Conservation (phyloP, 352 stramenopile species). For the Pythium plurisporium region DNA sequence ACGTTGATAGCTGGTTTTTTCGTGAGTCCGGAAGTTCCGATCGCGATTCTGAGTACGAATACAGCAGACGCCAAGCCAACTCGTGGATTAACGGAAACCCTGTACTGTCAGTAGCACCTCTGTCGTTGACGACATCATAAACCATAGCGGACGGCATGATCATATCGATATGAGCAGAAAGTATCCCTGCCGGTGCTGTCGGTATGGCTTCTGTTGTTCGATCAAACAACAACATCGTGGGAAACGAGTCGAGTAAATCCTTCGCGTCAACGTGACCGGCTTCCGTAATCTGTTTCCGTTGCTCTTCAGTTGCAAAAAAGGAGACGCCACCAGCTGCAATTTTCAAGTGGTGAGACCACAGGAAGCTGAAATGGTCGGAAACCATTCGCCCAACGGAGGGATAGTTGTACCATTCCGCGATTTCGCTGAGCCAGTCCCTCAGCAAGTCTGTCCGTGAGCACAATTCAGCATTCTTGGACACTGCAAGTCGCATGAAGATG, state of each 20-base stretch:
- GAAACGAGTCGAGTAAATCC: constrained; percentile 14
- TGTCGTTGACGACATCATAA: constrained; percentile 12
- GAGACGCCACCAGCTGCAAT: constrained; percentile 1
- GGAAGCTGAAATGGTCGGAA: constrained; percentile 57
- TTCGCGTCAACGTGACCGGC: constrained; percentile 4
- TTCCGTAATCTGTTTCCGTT: constrained; percentile 1
- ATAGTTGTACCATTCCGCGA: constrained; percentile 51
- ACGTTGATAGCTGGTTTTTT: background rate
- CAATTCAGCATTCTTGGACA: constrained; percentile 22
- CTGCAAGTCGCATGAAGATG: constrained; percentile 46
- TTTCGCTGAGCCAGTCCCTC: constrained; percentile 38
- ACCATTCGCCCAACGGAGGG: constrained; percentile 34
- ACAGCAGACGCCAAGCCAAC: constrained; percentile 1
- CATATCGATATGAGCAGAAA: constrained; percentile 14
- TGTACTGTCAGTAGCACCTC: background rate
- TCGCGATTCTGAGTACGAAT: too few relatives aligned
- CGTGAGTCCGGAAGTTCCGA: too few relatives aligned
- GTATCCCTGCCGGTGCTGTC: background rate
- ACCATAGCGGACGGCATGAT: constrained; percentile 21
- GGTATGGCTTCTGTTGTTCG: background rate
- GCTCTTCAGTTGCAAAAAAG: constrained; percentile 23
- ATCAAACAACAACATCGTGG: constrained; percentile 1
- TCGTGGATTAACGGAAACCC: constrained; percentile 20
- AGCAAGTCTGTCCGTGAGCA: constrained; percentile 34
- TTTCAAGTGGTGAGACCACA: constrained; percentile 42